phyloP scores from a whole-genome alignment of 1,139 yeast genomes.

The Taiozyma sp. region DNA sequence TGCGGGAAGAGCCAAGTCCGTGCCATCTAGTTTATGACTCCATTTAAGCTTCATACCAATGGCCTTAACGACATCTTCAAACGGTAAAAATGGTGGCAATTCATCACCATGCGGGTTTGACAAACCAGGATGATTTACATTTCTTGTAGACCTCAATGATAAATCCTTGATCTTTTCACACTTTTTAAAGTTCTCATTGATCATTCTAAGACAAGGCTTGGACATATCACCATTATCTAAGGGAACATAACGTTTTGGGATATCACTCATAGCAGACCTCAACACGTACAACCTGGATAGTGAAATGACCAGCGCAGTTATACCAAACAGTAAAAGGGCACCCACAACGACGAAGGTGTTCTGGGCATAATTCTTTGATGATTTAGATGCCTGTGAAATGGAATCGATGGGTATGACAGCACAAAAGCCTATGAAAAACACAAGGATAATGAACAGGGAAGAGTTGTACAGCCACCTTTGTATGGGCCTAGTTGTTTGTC shows the following conservation, averaged over 20 bases:
- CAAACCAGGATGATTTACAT: constrained; percentile 62
- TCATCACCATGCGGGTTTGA: constrained; percentile 39
- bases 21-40: constrained; percentile 37
- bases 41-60: constrained; percentile 48
- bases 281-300: constrained; percentile 53
- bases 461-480: constrained; percentile 44
- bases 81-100: constrained; percentile 54
- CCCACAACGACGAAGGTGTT: constrained; percentile 73
- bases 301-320: constrained; percentile 43
- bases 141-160: constrained; percentile 45
- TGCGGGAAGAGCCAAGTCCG: constrained; percentile 34
- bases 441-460: constrained; percentile 46
- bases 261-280: constrained; percentile 60
- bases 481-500: not conserved
- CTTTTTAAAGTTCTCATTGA: constrained; percentile 38
- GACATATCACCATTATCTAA: constrained; percentile 61
- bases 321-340: constrained; percentile 58
- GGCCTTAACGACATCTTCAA: constrained; percentile 59
- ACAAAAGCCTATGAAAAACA: constrained; percentile 51
- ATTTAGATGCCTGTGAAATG: constrained; percentile 56
- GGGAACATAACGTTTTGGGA: constrained; percentile 75
- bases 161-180: constrained; percentile 43
- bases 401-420: constrained; percentile 75
- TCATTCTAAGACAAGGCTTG: constrained; percentile 34
- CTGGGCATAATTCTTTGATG: constrained; percentile 43